Conservation (phyloP, 129 eudicot genomes). For the Artemisia annua region DNA sequence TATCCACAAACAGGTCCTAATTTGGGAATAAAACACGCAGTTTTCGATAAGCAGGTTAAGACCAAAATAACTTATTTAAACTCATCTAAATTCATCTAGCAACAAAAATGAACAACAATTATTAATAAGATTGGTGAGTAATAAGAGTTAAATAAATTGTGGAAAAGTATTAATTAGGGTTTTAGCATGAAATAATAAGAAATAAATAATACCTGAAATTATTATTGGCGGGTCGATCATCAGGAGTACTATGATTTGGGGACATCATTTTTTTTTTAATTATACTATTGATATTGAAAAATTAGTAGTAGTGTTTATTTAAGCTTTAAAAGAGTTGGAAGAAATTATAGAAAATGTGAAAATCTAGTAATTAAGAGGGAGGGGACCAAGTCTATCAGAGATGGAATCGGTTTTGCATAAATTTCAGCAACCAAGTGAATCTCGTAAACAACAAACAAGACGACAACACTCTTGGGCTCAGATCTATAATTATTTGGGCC, state of each 20-base stretch:
- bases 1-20: too few relatives aligned
- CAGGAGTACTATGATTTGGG: conserved; percentile 46
- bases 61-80: too few relatives aligned
- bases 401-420: conserved; percentile 8
- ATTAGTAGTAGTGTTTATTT: too few relatives aligned
- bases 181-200: neutral
- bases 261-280: conserved; percentile 20
- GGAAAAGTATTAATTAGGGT: neutral
- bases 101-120: neutral
- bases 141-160: too few relatives aligned
- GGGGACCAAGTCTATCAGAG: neutral
- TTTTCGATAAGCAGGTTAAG: too few relatives aligned
- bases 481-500: conserved; percentile 23
- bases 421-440: conserved; percentile 34
- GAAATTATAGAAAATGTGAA: conserved; percentile 9
- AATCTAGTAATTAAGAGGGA: neutral
- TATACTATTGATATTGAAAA: too few relatives aligned
- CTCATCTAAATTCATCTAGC: too few relatives aligned
- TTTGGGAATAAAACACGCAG: too few relatives aligned
- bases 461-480: conserved; percentile 28
- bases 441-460: conserved; percentile 28
- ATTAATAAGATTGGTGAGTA: neutral
- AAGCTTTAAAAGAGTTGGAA: too few relatives aligned
- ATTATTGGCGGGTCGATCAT: conserved; percentile 53
- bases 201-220: conserved; percentile 21